Evolutionary conservation across 2,329 filamentous ascomycete genomes (phyloP).

Genomic region (Aspergillus sp.): DNA sequence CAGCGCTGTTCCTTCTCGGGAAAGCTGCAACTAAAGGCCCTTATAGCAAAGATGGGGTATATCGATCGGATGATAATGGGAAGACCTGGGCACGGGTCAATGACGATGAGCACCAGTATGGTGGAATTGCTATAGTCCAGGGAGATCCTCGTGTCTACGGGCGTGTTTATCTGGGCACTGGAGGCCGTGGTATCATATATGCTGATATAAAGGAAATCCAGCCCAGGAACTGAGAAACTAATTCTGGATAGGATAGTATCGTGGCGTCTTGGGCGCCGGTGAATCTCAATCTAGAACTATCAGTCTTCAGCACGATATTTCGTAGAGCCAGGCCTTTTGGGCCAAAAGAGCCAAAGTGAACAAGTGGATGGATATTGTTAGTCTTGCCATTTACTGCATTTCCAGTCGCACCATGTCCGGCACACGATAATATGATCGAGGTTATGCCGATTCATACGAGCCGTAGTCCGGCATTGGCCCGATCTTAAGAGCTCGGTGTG

Average conservation of each 20-base stretch:
- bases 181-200: conserved; percentile 13
- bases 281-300: neutral
- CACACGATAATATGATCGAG: neutral
- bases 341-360: neutral
- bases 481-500: conserved; percentile 1
- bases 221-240: neutral
- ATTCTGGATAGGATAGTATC: neutral
- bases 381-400: neutral
- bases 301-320: neutral
- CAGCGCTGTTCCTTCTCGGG: conserved; percentile 8
- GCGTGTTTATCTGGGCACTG: conserved; percentile 17
- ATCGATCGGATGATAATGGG: conserved; percentile 16
- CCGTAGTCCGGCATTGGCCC: neutral
- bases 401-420: neutral
- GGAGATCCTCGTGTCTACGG: conserved; percentile 18
- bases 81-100: conserved; percentile 15
- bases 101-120: conserved; percentile 15
- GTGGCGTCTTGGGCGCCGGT: neutral
- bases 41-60: conserved; percentile 9
- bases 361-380: neutral
- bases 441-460: neutral
- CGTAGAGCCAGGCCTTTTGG: neutral
- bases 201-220: conserved; percentile 11
- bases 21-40: neutral
- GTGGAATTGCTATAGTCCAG: conserved; percentile 14